Evolutionary conservation across 106 monocot species (phyloP).

Genomic region (Dioscorea dumetorum): DNA sequence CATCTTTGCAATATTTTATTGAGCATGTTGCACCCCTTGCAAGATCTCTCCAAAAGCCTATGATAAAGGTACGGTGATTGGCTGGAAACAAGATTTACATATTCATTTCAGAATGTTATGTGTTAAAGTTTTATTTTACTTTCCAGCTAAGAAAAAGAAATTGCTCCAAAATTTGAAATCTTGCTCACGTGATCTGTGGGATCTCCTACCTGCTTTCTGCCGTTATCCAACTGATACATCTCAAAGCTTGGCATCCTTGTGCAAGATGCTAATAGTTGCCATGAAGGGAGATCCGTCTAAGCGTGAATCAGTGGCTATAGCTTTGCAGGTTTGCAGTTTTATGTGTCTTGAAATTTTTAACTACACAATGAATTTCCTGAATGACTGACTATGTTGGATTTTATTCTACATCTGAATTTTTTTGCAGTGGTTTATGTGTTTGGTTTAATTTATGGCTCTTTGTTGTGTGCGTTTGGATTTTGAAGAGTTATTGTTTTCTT

Average conservation of each 20-base stretch:
- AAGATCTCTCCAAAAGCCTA: constrained; percentile 25
- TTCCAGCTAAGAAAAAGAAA: constrained; percentile 36
- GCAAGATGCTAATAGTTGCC: constrained; percentile 26
- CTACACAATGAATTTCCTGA: neutral
- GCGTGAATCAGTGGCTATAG: constrained; percentile 38
- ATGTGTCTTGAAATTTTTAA: neutral
- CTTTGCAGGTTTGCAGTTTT: constrained; percentile 52
- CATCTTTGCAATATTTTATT: constrained; percentile 61
- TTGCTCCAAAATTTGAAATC: constrained; percentile 22
- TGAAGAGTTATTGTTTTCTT: constrained; percentile 5
- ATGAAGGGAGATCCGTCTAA: constrained; percentile 50
- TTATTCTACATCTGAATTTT: neutral
- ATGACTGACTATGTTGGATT: neutral
- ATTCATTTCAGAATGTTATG: neutral
- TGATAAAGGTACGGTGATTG: constrained; percentile 38
- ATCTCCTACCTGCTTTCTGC: constrained; percentile 85
- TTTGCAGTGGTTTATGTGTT: neutral
- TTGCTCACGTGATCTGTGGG: constrained; percentile 47
- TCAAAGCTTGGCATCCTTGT: constrained; percentile 44
- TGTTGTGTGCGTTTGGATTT: neutral
- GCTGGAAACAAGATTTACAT: neutral
- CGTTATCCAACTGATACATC: constrained; percentile 52
- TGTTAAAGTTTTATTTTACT: constrained; percentile 8
- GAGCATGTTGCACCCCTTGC: constrained; percentile 60
- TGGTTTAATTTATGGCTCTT: neutral